These are phyloP conservation scores for Spatholobus suberectus DNA, from an alignment of 306 rosid species.

Conservation along the genomic window DNA sequence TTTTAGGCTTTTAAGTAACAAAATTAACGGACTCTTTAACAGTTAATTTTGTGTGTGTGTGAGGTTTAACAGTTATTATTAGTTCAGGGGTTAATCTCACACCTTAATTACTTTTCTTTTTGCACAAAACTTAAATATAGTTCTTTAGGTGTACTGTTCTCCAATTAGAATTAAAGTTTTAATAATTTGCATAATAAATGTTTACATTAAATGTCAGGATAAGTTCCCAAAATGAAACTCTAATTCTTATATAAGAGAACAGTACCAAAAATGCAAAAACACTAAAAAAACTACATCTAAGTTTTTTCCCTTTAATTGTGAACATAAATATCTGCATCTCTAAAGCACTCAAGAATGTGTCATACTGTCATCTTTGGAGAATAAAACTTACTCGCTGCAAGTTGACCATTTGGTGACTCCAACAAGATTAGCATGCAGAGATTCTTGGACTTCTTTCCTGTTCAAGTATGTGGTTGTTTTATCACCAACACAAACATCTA, in stretches of 20 bases:
- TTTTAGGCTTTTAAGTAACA: not conserved
- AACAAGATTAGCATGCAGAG: conserved; percentile 72
- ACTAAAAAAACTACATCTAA: no score
- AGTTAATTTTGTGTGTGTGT: no score
- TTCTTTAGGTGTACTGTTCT: no score
- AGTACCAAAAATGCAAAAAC: no score
- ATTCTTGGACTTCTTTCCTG: conserved; percentile 62
- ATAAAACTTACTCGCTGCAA: conserved; percentile 62
- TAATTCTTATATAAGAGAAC: no score
- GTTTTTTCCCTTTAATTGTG: not conserved
- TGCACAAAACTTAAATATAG: no score
- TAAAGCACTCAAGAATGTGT: not conserved
- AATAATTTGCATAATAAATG: no score
- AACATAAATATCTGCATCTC: not conserved
- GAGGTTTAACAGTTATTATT: not conserved
- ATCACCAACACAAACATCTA: conserved; percentile 75
- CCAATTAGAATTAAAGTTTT: no score
- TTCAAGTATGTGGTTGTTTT: conserved; percentile 57
- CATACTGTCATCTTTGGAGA: not conserved
- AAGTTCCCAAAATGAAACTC: no score
- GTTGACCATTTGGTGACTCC: conserved; percentile 56
- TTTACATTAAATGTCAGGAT: no score
- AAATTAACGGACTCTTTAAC: not conserved
- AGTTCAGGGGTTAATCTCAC: not conserved
- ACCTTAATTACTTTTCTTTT: not conserved